Conservation (phyloP, 495 filamentous ascomycete genomes). For the Hyaloscypha variabilis region DNA sequence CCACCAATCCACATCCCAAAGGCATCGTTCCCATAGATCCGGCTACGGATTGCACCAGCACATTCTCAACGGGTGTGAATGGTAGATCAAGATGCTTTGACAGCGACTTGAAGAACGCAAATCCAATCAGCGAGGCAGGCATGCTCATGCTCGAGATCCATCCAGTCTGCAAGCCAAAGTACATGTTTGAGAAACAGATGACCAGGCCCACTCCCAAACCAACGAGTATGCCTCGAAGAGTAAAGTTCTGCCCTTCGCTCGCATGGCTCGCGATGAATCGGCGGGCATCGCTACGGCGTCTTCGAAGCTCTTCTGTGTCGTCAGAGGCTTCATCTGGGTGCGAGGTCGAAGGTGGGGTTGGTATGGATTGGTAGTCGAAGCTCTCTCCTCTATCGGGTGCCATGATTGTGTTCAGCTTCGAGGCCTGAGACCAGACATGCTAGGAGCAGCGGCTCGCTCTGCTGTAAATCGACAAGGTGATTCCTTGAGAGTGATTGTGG, state of each 20-base stretch:
- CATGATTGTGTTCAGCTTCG: conserved; percentile 28
- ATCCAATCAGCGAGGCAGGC: conserved; percentile 94
- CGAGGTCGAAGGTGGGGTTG: conserved; percentile 15
- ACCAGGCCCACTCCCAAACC: conserved; percentile 84
- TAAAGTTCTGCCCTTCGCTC: conserved; percentile 68
- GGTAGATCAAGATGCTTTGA: conserved; percentile 70
- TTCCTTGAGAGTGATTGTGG: background rate
- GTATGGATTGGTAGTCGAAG: conserved; percentile 25
- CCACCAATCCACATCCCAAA: conserved; percentile 92
- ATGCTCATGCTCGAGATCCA: conserved; percentile 75
- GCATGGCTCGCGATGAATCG: conserved; percentile 37
- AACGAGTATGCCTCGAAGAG: conserved; percentile 74
- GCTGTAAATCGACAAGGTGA: background rate
- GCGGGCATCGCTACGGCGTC: conserved; percentile 40
- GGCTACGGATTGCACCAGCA: conserved; percentile 95
- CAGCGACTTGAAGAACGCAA: conserved; percentile 87
- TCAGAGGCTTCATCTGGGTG: conserved; percentile 16
- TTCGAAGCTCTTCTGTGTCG: conserved; percentile 19
- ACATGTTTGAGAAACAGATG: conserved; percentile 95
- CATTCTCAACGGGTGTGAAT: conserved; percentile 95
- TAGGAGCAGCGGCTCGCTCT: background rate
- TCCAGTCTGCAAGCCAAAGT: conserved; percentile 96
- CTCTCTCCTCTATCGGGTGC: conserved; percentile 39
- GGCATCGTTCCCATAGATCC: conserved; percentile 97
- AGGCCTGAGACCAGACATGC: background rate